These are phyloP conservation scores for Gentiana straminea DNA, from an alignment of 257 asterid genomes.

Conservation along the genomic window DNA sequence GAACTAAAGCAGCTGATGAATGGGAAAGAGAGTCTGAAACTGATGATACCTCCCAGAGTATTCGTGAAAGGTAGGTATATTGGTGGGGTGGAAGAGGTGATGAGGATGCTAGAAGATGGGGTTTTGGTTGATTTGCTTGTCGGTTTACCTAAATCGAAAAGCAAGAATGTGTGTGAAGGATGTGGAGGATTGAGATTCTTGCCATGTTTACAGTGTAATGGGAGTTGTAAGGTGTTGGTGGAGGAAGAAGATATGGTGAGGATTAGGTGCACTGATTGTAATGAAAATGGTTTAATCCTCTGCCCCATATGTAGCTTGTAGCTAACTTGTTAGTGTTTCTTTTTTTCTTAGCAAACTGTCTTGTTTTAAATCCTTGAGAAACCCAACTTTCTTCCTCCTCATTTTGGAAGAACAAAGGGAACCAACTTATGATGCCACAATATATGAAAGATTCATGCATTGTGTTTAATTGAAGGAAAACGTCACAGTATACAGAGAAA, in stretches of 20 bases:
- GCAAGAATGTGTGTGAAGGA: slow-evolving; percentile 57
- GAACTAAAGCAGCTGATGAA: slow-evolving; percentile 55
- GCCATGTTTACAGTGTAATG: slow-evolving; percentile 68
- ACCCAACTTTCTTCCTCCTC: no score
- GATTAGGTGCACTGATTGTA: slow-evolving; percentile 53
- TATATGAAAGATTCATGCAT: no score
- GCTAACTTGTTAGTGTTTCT: no score
- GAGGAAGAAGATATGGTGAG: slow-evolving; percentile 19
- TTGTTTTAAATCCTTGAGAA: no score
- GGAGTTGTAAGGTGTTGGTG: slow-evolving; percentile 55
- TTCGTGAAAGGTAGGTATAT: slow-evolving; percentile 69
- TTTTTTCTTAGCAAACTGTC: no score
- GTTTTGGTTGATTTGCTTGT: slow-evolving; percentile 37
- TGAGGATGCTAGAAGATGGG: slow-evolving; percentile 62
- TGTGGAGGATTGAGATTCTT: slow-evolving; percentile 73
- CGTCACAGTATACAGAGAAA: no score
- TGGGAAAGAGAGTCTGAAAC: slow-evolving; percentile 26
- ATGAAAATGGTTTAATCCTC: slow-evolving; percentile 72
- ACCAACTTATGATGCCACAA: no score
- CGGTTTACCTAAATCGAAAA: slow-evolving; percentile 46
- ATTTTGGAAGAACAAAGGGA: no score
- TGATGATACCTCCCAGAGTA: slow-evolving; percentile 57
- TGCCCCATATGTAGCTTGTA: slow-evolving; percentile 54
- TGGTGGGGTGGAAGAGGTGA: slow-evolving; percentile 73
- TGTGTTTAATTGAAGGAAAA: no score